Conservation (phyloP, 2,329 filamentous ascomycete genomes). For the Trichophyton verrucosum region DNA sequence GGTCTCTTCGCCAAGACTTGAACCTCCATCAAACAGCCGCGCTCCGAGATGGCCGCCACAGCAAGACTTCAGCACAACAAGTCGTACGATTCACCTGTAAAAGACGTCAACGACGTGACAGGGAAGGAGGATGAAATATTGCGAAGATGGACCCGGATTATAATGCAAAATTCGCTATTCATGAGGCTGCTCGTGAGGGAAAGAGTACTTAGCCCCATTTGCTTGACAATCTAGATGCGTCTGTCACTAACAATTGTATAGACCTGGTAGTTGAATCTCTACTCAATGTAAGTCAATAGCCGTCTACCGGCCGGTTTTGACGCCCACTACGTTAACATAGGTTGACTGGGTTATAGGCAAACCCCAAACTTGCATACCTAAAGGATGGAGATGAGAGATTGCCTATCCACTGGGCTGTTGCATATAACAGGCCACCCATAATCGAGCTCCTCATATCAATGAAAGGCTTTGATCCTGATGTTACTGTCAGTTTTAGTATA, state of each 20-base stretch:
- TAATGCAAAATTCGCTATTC: constrained; percentile 62
- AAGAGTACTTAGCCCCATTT: constrained; percentile 46
- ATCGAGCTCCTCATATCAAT: constrained; percentile 57
- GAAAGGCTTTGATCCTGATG: constrained; percentile 71
- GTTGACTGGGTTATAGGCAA: constrained; percentile 42
- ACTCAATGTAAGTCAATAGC: constrained; percentile 44
- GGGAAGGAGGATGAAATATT: too few relatives aligned
- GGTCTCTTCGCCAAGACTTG: neutral
- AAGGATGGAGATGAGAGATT: constrained; percentile 78
- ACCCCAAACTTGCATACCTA: constrained; percentile 62
- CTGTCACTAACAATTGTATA: constrained; percentile 29
- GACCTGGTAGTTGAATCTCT: constrained; percentile 61
- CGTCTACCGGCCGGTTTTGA: constrained; percentile 17
- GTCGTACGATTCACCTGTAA: neutral
- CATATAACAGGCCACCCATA: constrained; percentile 66
- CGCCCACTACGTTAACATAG: constrained; percentile 2
- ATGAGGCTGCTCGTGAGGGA: constrained; percentile 76
- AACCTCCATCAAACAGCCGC: neutral
- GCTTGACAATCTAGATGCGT: constrained; percentile 1
- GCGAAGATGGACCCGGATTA: constrained; percentile 29
- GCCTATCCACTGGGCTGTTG: constrained; percentile 87
- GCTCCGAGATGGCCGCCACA: neutral
- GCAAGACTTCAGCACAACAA: neutral
- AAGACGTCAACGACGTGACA: neutral
- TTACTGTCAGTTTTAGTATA: constrained; percentile 45